A percentile compares a stretch with the other conserved stretches of the same genome.
These are phyloP conservation scores for Seminavis robusta DNA, from an alignment of 108 stramenopile genomes.

Conservation along the genomic window DNA sequence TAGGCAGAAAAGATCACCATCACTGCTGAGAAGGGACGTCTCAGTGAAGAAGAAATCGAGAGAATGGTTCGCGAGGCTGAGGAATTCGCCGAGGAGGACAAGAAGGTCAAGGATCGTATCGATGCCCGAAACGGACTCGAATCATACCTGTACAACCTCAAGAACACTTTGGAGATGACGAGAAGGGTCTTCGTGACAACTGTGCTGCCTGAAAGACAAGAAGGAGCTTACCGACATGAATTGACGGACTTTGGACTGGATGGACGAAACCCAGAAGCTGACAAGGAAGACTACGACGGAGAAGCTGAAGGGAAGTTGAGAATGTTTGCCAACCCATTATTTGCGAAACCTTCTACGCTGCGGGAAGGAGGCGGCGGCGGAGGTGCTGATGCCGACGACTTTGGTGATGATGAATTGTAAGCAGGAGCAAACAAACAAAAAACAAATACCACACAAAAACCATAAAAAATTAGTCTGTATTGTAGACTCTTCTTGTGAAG, in stretches of 20 bases:
- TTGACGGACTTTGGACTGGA: constrained; percentile 92
- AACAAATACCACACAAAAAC: not conserved
- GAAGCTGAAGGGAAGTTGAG: constrained; percentile 95
- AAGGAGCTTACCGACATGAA: constrained; percentile 82
- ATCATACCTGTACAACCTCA: constrained; percentile 93
- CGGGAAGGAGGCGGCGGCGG: constrained; percentile 70
- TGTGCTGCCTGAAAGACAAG: constrained; percentile 86
- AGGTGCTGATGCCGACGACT: constrained; percentile 47
- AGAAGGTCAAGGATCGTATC: constrained; percentile 87
- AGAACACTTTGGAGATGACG: constrained; percentile 88
- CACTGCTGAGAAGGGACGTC: constrained; percentile 94
- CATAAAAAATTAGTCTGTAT: too few species aligned
- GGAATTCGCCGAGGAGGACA: constrained; percentile 86
- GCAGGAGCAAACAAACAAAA: not conserved
- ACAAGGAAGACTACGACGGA: constrained; percentile 89
- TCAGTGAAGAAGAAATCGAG: constrained; percentile 93
- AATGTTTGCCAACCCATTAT: constrained; percentile 91
- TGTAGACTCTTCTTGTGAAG: not conserved
- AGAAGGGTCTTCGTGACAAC: too few species aligned
- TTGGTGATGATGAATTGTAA: constrained; percentile 74
- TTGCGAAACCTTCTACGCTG: constrained; percentile 81
- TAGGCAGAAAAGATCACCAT: constrained; percentile 94
- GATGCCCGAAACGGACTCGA: constrained; percentile 92
- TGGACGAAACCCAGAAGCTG: constrained; percentile 94
- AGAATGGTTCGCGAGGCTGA: constrained; percentile 95